Evolutionary conservation across 2,329 filamentous ascomycete genomes (phyloP).

Genomic region (Aureobasidium uvarum): DNA sequence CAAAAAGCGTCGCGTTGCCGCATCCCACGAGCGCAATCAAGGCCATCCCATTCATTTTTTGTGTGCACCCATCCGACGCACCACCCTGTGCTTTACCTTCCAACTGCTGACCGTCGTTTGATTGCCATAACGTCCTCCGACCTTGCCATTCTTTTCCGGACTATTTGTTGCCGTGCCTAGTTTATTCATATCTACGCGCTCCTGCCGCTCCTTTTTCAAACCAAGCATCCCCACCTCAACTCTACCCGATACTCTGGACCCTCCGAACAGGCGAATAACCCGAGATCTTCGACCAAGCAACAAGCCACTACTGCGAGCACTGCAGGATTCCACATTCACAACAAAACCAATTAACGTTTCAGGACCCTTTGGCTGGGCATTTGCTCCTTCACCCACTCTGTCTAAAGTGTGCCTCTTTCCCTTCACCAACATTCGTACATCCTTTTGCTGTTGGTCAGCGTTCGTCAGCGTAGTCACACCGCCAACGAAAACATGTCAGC

Average conservation of each 20-base stretch:
- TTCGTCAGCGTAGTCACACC: constrained; percentile 22
- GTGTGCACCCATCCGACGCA: constrained; percentile 1
- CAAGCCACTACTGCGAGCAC: constrained; percentile 19
- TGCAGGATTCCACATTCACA: constrained; percentile 12
- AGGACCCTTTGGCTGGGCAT: constrained; percentile 16
- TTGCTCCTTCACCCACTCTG: background rate
- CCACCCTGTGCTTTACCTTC: constrained; percentile 11
- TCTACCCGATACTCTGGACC: constrained; percentile 6
- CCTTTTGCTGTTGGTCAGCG: constrained; percentile 15
- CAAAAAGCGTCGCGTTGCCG: constrained; percentile 16
- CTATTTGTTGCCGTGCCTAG: background rate
- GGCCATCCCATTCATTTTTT: constrained; percentile 11
- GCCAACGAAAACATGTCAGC: constrained; percentile 19
- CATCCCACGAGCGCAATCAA: constrained; percentile 15
- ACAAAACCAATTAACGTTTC: constrained; percentile 15
- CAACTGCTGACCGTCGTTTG: constrained; percentile 24
- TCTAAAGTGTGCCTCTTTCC: constrained; percentile 1
- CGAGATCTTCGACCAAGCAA: constrained; percentile 14
- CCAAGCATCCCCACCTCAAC: constrained; percentile 3
- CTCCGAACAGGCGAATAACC: background rate
- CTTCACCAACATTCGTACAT: constrained; percentile 9
- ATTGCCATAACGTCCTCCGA: constrained; percentile 23
- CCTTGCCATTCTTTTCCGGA: constrained; percentile 21
- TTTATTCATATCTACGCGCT: constrained; percentile 19
- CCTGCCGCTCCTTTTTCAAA: constrained; percentile 10